Conservation (phyloP, 139 green algal species). For the Coelastrella sp. region DNA sequence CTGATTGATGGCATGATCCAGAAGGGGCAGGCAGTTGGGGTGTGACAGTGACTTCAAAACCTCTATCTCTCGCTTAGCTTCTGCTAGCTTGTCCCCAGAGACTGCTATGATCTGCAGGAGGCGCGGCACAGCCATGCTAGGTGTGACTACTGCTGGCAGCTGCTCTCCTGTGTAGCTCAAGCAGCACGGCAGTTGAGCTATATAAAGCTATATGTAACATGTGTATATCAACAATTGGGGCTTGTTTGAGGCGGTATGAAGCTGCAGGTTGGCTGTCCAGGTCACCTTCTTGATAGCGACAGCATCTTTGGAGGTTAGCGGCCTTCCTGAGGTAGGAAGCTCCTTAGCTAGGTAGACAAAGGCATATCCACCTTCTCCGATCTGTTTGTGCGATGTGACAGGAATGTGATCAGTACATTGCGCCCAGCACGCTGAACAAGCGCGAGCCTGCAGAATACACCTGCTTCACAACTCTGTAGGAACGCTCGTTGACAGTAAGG, state of each 20-base stretch:
- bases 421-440: not conserved
- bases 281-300: conserved; percentile 46
- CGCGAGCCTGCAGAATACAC: not conserved
- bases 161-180: not conserved
- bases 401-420: not conserved
- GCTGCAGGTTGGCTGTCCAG: not conserved
- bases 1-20: conserved; percentile 55
- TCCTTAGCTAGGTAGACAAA: conserved; percentile 83
- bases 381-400: conserved; percentile 29
- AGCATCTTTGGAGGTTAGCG: conserved; percentile 59
- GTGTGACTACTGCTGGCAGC: too few species aligned
- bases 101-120: conserved; percentile 61
- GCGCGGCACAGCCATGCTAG: not conserved
- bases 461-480: conserved; percentile 28
- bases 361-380: conserved; percentile 88
- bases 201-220: not conserved
- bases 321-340: conserved; percentile 40
- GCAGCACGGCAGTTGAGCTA: not conserved
- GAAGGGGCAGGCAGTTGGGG: conserved; percentile 75
- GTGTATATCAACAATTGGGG: not conserved
- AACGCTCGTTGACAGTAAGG: conserved; percentile 5
- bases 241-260: not conserved
- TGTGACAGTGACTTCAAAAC: conserved; percentile 68
- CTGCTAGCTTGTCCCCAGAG: conserved; percentile 55
- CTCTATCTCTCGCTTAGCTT: conserved; percentile 64